These are phyloP conservation scores for Hygrophoropsis aurantiaca DNA, from an alignment of 768 basidiomycete genomes.

Conservation along the genomic window DNA sequence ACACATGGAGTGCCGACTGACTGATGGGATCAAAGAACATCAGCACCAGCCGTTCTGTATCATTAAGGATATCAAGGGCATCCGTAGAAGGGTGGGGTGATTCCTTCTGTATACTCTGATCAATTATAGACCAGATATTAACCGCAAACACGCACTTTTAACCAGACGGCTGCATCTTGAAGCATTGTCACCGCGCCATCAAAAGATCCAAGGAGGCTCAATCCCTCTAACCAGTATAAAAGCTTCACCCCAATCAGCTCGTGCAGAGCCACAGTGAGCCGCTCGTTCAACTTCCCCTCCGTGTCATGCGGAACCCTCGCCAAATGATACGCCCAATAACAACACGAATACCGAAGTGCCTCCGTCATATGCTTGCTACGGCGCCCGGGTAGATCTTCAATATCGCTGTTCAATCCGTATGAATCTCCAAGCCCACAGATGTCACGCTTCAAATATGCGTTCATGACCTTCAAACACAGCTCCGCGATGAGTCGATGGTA, in stretches of 20 bases:
- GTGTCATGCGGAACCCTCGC: slow-evolving; percentile 10
- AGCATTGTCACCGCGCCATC: slow-evolving; percentile 14
- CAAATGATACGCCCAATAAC: slow-evolving; percentile 16
- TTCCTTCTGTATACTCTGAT: background rate
- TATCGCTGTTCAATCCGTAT: slow-evolving; percentile 10
- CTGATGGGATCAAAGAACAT: slow-evolving; percentile 19
- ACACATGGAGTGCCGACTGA: slow-evolving; percentile 20
- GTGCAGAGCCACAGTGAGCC: slow-evolving; percentile 8
- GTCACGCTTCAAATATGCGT: slow-evolving; percentile 8
- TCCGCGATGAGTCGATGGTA: background rate
- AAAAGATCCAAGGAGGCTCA: slow-evolving; percentile 15
- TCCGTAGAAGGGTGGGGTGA: slow-evolving; percentile 6
- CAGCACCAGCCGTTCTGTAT: slow-evolving; percentile 17
- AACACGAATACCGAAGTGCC: slow-evolving; percentile 15
- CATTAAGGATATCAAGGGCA: slow-evolving; percentile 7
- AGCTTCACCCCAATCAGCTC: slow-evolving; percentile 12
- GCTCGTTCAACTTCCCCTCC: slow-evolving; percentile 4
- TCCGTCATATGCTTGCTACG: slow-evolving; percentile 6
- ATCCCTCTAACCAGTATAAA: slow-evolving; percentile 16
- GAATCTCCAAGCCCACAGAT: slow-evolving; percentile 15
- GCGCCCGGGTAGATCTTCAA: slow-evolving; percentile 12
- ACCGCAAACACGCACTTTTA: slow-evolving; percentile 8
- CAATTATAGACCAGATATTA: background rate
- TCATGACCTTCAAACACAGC: slow-evolving; percentile 8
- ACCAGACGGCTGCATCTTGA: slow-evolving; percentile 10